Percentiles rank a stretch among this genome's conserved stretches.
These are phyloP conservation scores for Schwanniomyces yamadae DNA, from an alignment of 805 yeast species.

Conservation along the genomic window DNA sequence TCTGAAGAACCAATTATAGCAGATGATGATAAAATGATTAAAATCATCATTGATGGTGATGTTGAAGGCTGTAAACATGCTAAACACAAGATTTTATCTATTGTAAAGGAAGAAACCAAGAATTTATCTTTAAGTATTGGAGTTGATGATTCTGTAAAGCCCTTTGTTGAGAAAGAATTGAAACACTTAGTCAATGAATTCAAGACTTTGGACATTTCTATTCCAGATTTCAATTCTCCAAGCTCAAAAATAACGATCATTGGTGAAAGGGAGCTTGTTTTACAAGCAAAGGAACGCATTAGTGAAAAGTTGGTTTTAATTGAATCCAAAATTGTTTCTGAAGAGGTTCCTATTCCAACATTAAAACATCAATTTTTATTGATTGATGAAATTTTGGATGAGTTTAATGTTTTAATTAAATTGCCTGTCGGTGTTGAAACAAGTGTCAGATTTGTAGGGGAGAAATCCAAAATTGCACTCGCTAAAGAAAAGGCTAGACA, in stretches of 20 bases:
- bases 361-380: constrained; percentile 70
- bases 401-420: constrained; percentile 56
- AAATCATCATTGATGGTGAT: constrained; percentile 76
- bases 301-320: constrained; percentile 45
- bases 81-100: constrained; percentile 61
- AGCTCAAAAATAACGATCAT: constrained; percentile 46
- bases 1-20: constrained; percentile 30
- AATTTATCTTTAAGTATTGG: constrained; percentile 48
- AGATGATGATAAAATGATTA: constrained; percentile 59
- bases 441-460: constrained; percentile 63
- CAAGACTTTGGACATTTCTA: constrained; percentile 28
- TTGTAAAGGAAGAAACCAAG: constrained; percentile 75
- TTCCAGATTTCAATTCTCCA: constrained; percentile 39
- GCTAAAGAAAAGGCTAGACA: constrained; percentile 66
- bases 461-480: constrained; percentile 47
- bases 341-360: constrained; percentile 63
- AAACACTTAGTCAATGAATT: constrained; percentile 20
- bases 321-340: constrained; percentile 45
- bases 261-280: constrained; percentile 71
- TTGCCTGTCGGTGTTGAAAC: constrained; percentile 52
- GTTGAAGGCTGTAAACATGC: constrained; percentile 79
- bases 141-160: constrained; percentile 43
- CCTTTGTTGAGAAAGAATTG: constrained; percentile 43
- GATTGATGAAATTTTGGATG: constrained; percentile 48
- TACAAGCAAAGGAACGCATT: constrained; percentile 53